Base-by-base conservation (phyloP, 371 early-diverging fungal genomes). In the Mucor saturninus region DNA sequence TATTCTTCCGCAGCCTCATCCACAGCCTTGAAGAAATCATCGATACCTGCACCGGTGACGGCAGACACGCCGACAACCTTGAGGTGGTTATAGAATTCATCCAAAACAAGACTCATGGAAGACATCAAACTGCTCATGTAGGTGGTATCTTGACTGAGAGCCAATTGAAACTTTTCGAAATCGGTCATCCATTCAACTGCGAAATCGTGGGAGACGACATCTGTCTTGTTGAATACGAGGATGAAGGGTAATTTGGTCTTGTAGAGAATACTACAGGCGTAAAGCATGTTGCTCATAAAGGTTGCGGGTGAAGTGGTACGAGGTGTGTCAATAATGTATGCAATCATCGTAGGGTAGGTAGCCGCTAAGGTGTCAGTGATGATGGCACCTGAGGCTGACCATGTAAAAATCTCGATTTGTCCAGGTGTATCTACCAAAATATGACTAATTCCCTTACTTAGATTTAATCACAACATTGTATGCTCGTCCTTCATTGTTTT, bases 201-300 rank as follows among this genome's bases (percentile, higher is more conserved):
- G 73, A 93, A 94, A 29, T 92, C 90, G 69, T 93, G 91, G 11
- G 89, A 85, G 29, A 89, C 90, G 2, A 98, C 91, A 79, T 99
- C 99, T 0, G 92, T 93, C 80, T 99, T 99, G 88, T 99, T 99
- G 80, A 99, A 98, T 4, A 95, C 95, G 49, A 98, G 75, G 37
- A 99, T 84, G 58, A 99, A 94, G 5, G 98, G 98, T 37, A 98
- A 79, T 67, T 94, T 91, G 35, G 98, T 96, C 76, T 98, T 97
- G 88, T 97, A 98, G 38, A 97, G 84, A 69, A 98, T 95, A 69
- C 87, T 83, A 60, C 98, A 96, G 10, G 99, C 99, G 79, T 99
- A 99, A 54, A 99, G 82, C 99, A 99, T 99, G 80, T 99, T 99
- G 67, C 95, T 93, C 95, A 99, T 99, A 76, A 99, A 99, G 1